Conservation (phyloP, 2,329 filamentous ascomycete genomes). For the Myriosclerotinia curreyana region DNA sequence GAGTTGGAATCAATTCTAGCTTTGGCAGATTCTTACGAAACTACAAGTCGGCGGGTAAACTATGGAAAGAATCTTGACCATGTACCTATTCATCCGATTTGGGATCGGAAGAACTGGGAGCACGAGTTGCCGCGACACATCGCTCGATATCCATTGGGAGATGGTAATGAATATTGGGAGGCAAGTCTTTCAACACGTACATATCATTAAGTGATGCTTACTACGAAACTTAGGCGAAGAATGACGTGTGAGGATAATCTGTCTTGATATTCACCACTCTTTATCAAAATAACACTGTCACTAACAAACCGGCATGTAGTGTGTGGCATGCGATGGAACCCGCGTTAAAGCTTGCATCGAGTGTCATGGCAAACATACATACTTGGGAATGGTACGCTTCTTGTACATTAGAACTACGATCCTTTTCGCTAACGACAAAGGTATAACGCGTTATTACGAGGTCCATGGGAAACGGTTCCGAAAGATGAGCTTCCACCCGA, state of each 20-base stretch:
- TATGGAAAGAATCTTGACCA: neutral
- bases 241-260: slow-evolving; percentile 6
- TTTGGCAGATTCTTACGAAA: slow-evolving; percentile 7
- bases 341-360: neutral
- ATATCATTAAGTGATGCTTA: neutral
- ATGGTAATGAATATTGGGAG: slow-evolving; percentile 16
- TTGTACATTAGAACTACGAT: neutral
- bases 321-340: slow-evolving; percentile 8
- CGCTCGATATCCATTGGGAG: slow-evolving; percentile 2
- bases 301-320: neutral
- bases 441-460: neutral
- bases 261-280: neutral
- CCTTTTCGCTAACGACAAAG: neutral
- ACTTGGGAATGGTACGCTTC: slow-evolving; percentile 7
- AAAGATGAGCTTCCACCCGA: neutral
- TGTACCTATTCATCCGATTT: slow-evolving; percentile 1
- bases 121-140: neutral
- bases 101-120: neutral
- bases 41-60: neutral
- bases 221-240: neutral
- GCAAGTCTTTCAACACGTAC: neutral
- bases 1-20: slow-evolving; percentile 7
- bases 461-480: neutral
- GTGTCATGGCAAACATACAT: neutral
- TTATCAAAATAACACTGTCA: neutral